phyloP scores from a whole-genome alignment of 257 asterid species.

The Solanum pinnatisectum region DNA sequence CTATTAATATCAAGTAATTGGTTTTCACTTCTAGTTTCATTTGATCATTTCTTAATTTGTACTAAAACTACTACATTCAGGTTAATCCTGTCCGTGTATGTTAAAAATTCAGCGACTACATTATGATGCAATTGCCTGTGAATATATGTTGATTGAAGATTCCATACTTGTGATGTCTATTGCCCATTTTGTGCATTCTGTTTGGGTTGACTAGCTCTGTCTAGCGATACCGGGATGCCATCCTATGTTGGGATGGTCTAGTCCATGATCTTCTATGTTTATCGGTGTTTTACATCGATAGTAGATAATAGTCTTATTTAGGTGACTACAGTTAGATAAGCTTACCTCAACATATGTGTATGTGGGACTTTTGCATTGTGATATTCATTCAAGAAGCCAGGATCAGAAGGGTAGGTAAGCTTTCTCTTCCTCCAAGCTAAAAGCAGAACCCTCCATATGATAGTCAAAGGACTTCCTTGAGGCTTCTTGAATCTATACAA shows the following conservation, averaged over 20 bases:
- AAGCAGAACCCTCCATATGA: slow-evolving; percentile 48
- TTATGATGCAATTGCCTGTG: background rate
- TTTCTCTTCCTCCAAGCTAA: slow-evolving; percentile 57
- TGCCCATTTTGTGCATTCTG: background rate
- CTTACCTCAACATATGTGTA: slow-evolving; percentile 46
- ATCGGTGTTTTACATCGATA: background rate
- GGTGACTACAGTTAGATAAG: background rate
- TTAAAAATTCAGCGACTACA: background rate
- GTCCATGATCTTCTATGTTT: background rate
- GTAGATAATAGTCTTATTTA: background rate
- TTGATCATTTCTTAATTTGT: background rate
- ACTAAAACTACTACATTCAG: background rate
- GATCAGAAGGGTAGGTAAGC: slow-evolving; percentile 32
- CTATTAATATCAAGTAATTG: background rate
- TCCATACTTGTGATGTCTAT: background rate
- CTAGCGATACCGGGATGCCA: background rate
- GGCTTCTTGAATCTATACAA: slow-evolving; percentile 57
- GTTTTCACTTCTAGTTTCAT: background rate
- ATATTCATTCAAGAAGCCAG: slow-evolving; percentile 42
- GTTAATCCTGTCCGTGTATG: background rate
- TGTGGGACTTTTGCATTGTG: slow-evolving; percentile 41
- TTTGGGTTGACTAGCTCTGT: background rate
- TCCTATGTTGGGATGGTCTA: background rate
- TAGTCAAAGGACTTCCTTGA: slow-evolving; percentile 75
- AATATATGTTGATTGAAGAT: background rate